Conservation (phyloP, 148 eudicot genomes). For the Cornus suecica region DNA sequence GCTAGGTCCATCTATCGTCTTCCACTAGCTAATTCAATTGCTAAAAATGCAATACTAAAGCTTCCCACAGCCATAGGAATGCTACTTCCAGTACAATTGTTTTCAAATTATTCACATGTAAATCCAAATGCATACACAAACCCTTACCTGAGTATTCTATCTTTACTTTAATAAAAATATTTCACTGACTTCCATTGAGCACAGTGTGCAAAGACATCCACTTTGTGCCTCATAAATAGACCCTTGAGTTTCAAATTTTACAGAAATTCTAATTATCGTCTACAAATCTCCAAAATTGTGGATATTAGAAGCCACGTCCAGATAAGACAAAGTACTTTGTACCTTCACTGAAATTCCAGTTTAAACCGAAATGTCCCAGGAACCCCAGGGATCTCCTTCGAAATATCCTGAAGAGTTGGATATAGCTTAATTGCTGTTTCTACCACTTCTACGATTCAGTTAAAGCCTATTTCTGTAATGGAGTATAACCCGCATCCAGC, state of each 20-base stretch:
- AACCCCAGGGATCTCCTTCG: not conserved
- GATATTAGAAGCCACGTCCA: too few species aligned
- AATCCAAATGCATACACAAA: not conserved
- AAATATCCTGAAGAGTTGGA: not conserved
- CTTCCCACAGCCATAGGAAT: not conserved
- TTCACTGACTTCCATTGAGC: too few species aligned
- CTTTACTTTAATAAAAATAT: too few species aligned
- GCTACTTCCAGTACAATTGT: not conserved
- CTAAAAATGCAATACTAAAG: not conserved
- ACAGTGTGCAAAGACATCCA: too few species aligned
- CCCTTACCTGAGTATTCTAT: too few species aligned
- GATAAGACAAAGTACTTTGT: too few species aligned
- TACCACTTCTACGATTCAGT: not conserved
- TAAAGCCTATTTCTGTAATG: constrained; percentile 15
- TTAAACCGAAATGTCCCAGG: not conserved
- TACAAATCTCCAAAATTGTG: too few species aligned
- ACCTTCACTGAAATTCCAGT: not conserved
- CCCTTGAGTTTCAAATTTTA: too few species aligned
- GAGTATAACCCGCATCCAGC: constrained; percentile 23
- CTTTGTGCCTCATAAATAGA: too few species aligned
- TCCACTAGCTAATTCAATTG: too few species aligned
- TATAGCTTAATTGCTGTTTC: not conserved
- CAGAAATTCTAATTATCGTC: too few species aligned
- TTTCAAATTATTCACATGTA: not conserved
- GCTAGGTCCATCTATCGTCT: too few species aligned